phyloP scores from a whole-genome alignment of 257 asterid genomes.

The Solanum rostratum region DNA sequence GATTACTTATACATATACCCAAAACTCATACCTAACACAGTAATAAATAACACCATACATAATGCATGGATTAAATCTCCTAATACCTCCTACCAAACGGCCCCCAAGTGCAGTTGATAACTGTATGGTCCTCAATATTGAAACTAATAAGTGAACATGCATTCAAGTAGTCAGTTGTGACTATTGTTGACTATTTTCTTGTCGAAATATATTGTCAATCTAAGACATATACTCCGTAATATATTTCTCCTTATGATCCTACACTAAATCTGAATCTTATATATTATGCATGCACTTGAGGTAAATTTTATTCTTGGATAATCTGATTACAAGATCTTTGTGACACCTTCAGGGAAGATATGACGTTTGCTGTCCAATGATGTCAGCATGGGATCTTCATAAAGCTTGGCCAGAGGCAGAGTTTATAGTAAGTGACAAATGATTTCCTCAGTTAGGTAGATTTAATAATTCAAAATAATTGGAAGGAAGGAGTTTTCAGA shows the following conservation, averaged over 20 bases:
- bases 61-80: too few species aligned
- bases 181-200: background rate
- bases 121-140: background rate
- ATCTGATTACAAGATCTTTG: background rate
- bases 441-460: background rate
- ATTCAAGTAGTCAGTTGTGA: background rate
- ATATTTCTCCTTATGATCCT: background rate
- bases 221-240: background rate
- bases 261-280: background rate
- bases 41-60: too few species aligned
- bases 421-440: conserved; percentile 45
- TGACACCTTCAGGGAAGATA: conserved; percentile 72
- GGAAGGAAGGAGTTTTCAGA: background rate
- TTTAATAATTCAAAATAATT: background rate
- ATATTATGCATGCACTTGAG: background rate
- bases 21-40: too few species aligned
- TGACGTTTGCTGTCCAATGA: conserved; percentile 86
- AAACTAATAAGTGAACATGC: background rate
- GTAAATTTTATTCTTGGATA: background rate
- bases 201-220: background rate
- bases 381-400: conserved; percentile 99
- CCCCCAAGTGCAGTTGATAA: background rate
- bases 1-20: too few species aligned
- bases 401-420: conserved; percentile 98
- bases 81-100: too few species aligned